phyloP scores from a whole-genome alignment of 1,284 basidiomycete species.

The Chondrostereum purpureum region DNA sequence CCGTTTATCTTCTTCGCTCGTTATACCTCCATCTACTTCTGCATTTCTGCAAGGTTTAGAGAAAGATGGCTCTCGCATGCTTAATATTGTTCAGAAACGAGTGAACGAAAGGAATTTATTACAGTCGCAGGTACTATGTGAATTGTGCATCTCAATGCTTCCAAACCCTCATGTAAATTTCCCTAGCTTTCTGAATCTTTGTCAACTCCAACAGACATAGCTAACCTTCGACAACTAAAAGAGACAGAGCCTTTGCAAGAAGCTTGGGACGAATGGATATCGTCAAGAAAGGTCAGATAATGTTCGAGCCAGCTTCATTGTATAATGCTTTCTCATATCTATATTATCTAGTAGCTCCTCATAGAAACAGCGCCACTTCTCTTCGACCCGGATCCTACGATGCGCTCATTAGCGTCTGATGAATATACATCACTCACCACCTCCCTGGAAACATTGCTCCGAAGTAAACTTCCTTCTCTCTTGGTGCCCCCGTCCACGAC shows the following conservation, averaged over 20 bases:
- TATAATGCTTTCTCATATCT: constrained; percentile 4
- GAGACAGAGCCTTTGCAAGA: constrained; percentile 23
- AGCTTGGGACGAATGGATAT: constrained; percentile 23
- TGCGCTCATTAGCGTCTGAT: constrained; percentile 71
- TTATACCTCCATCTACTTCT: not conserved
- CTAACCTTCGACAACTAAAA: constrained; percentile 21
- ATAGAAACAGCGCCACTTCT: constrained; percentile 59
- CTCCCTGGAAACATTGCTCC: constrained; percentile 42
- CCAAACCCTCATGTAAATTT: not conserved
- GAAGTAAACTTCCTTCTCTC: constrained; percentile 56
- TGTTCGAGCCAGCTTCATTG: not conserved
- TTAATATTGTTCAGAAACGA: constrained; percentile 34
- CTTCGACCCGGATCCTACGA: constrained; percentile 68
- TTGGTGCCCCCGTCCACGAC: constrained; percentile 71
- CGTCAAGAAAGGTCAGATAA: constrained; percentile 23
- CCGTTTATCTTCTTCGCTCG: not conserved
- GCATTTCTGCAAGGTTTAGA: constrained; percentile 14
- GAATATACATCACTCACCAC: constrained; percentile 55
- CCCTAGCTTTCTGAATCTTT: constrained; percentile 20
- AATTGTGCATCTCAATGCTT: constrained; percentile 1
- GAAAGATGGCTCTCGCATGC: constrained; percentile 27
- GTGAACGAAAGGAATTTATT: constrained; percentile 32
- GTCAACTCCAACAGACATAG: constrained; percentile 21
- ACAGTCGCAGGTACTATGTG: constrained; percentile 24
- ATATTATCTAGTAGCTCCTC: constrained; percentile 46